Evolutionary conservation across 352 stramenopile genomes (phyloP), one percentile per base, ranked within the genome.

Genomic region (Thalassiosira hispida): DNA sequence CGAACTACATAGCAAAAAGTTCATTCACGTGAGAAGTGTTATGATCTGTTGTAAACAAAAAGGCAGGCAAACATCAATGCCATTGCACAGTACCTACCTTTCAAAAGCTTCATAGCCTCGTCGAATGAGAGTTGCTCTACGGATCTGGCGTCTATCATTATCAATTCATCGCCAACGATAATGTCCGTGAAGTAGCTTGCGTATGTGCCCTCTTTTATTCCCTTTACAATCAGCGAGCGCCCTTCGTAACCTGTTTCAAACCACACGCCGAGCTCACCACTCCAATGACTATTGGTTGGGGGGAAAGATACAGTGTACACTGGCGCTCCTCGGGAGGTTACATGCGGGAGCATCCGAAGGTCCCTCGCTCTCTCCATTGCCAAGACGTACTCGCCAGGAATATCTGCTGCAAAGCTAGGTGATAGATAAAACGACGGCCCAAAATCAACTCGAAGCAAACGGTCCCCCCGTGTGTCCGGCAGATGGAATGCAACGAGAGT

Each of bases 171-270:
- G 2, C 90, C 90, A 60, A 92, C 83, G 52, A 59, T 60, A 23
- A 90, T 86, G 25, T 86, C 77, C 42, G 76, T 79, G 46, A 65
- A 82, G 51, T 72, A 63, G 46, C 33, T 87, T 77, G 91, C 88
- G 80, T 88, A 95, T 44, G 85, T 91, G 59, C 85, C 86, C 25
- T 89, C 78, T 66, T 89, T 93, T 44, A 92, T 91, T 59, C 88
- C 90, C 76, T 96, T 95, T 0, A 96, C 92, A 62, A 96, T 92
- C 2, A 96, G 80, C 49, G 73, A 74, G 46, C 87, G 79, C 67
- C 72, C 80, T 57, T 85, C 91, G 91, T 91, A 96, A 33, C 95
- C 92, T 47, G 92, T 96, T 86, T 96, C 92, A 77, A 96, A 95
- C 77, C 85, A 96, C 55, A 93, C 79, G 14, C 93, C 82, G 38